Evolutionary conservation across 129 eudicot species (phyloP), one percentile per base, ranked within the genome.

Genomic region (Saussurea involucrata): DNA sequence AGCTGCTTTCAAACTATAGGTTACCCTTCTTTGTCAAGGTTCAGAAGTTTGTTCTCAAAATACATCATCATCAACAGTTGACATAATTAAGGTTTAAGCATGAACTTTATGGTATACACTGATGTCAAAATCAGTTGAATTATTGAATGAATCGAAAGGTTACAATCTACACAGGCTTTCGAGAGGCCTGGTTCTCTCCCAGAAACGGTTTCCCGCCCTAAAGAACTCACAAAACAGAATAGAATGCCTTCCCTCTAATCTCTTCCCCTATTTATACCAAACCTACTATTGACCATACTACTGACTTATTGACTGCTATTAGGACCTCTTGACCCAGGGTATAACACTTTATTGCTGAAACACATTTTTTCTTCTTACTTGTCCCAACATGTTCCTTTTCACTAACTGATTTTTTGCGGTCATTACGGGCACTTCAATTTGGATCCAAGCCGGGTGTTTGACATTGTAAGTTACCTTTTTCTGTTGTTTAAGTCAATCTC

Each of bases 401-500:
- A 86, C 82, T 73, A 66, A 17, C 69, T 66, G 63, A 46, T 0
- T 58, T 64, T 90, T 66, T 90, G 87, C 96, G 92, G 99, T 95
- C 99, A 57, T 83, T 95, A 70, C 65, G 99, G 99, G 22, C 99
- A 95, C 86, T 95, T 95, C 83, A 95, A 95, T 87, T 85, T 95
- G 87, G 99, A 95, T 75, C 99, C 99, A n/a, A 95, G 92, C 72
- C 99, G 99, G 31, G 99, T 95, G 63, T 95, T 95, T 77, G 99
- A 95, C 81, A 95, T 95, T 74, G 99, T 95, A 83, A 92, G 99
- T 85, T 68, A 8, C 55, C 63, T 11, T 20, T 68, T 34, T 22
- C 10, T 31, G n/a, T 66, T 68, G 31, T 31, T 20, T 32, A 27
- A 25, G 25, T 73, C 55, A 18, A 15, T 8, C 24, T 24, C 34